phyloP scores from a whole-genome alignment of 352 stramenopile genomes.

The Lagenidium sp. region DNA sequence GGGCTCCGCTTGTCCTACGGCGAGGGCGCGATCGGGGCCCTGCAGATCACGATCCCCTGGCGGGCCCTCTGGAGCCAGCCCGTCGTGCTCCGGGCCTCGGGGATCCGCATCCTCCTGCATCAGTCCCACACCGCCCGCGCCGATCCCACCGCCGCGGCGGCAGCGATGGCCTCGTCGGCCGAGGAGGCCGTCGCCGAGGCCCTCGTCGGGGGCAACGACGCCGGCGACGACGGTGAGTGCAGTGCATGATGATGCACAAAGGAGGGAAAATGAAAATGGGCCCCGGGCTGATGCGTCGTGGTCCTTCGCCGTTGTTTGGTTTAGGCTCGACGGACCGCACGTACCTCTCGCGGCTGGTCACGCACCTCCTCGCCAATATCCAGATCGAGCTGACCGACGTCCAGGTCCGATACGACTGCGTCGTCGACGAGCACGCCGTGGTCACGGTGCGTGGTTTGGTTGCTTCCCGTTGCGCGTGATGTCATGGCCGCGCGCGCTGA shows the following conservation, averaged over 20 bases:
- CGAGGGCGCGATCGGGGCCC: slow-evolving; percentile 59
- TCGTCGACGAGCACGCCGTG: slow-evolving; percentile 36
- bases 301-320: no score
- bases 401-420: slow-evolving; percentile 78
- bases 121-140: no score
- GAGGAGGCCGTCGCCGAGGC: slow-evolving; percentile 7
- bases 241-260: neutral
- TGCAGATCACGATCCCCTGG: slow-evolving; percentile 84
- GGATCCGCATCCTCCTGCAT: slow-evolving; percentile 65
- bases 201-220: slow-evolving; percentile 14
- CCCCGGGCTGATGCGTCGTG: no score
- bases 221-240: slow-evolving; percentile 2
- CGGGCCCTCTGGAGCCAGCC: slow-evolving; percentile 75
- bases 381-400: slow-evolving; percentile 80
- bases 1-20: slow-evolving; percentile 74
- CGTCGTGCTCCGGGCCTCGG: slow-evolving; percentile 65
- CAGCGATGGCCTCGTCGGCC: slow-evolving; percentile 4
- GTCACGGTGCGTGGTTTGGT: slow-evolving; percentile 65
- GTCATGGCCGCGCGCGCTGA: no score
- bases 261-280: no score
- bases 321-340: slow-evolving; percentile 44
- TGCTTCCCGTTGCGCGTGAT: no score
- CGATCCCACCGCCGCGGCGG: slow-evolving; percentile 25
- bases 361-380: slow-evolving; percentile 82
- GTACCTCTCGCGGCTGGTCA: slow-evolving; percentile 74